Conservation (phyloP, 352 stramenopile species). For the Pythium dissimile region DNA sequence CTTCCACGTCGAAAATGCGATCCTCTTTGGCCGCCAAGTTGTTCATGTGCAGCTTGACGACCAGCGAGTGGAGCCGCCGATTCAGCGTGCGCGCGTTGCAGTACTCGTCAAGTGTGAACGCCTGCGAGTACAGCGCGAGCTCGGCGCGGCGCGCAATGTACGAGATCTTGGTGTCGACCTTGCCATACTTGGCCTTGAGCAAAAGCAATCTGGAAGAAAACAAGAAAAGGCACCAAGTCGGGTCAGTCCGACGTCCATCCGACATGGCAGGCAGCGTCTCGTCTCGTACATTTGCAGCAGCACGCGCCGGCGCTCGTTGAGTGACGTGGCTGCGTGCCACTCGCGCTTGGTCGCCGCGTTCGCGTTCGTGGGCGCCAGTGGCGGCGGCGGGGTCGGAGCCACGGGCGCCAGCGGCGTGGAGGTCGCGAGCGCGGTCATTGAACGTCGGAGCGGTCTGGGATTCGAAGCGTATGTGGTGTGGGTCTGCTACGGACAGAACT, state of each 20-base stretch:
- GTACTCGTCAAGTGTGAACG: constrained; percentile 28
- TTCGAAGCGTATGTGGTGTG: too few species aligned
- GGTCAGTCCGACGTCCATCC: background rate
- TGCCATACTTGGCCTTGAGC: constrained; percentile 35
- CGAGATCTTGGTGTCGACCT: constrained; percentile 33
- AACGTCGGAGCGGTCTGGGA: too few species aligned
- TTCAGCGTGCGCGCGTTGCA: constrained; percentile 32
- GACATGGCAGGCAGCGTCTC: too few species aligned
- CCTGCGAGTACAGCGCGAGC: constrained; percentile 31
- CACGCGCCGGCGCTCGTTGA: constrained; percentile 26
- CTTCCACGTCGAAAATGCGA: constrained; percentile 10
- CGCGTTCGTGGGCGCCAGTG: background rate
- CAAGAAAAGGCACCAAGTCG: background rate
- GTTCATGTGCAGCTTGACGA: constrained; percentile 35
- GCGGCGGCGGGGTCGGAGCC: too few species aligned
- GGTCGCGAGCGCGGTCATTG: background rate
- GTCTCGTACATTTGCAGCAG: constrained; percentile 37
- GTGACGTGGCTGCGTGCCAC: constrained; percentile 24
- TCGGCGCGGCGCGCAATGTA: constrained; percentile 32
- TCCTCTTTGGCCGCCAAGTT: constrained; percentile 25
- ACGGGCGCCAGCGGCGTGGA: too few species aligned
- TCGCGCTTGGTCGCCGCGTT: constrained; percentile 16
- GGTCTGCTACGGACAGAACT: too few species aligned
- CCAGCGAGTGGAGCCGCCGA: constrained; percentile 30
- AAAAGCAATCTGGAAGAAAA: constrained; percentile 20